Evolutionary conservation across 768 basidiomycete genomes (phyloP), one percentile per base, ranked within the genome.

Genomic region (Rhizopogon salebrosus): DNA sequence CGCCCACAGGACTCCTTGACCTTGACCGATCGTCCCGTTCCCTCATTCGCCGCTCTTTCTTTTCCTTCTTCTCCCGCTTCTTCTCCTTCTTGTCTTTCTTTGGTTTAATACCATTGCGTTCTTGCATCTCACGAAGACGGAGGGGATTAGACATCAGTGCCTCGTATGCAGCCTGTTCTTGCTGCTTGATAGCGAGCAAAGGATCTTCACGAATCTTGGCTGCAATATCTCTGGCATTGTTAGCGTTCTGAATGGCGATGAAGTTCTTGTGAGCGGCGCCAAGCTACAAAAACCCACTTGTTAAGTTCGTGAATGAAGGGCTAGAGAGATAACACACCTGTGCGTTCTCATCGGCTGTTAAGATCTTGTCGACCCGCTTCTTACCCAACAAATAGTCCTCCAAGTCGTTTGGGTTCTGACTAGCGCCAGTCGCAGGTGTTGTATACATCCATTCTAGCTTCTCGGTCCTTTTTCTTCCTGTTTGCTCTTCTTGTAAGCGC

Each of bases 381-480:
- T 98, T 98, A 23, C 97, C 97, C 27, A 99, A 78, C 1, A 99
- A 73, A 68, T 99, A 99, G 61, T 95, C 93, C 73, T 99, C 97
- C 59, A 98, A 70, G 56, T 98, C 95, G 60, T 93, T 95, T 29
- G 87, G 68, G 64, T 93, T 94, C 60, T 89, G 83, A 49, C 74
- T 87, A 55, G 78, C 86, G n/a, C 95, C 95, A 3, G 88, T 85
- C 1, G 93, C 92, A 4, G 97, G 97, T 1, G 95, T 97, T n/a
- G 95, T 77, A 73, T 98, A 99, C 92, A 99, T 95, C 97, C 97
- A 99, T 67, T 99, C 97, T 45, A 99, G 69, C 66, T 93, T 93
- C 71, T 98, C 95, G 48, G 87, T 83, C 58, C 91, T 76, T 72
- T 95, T 97, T 76, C 88, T 93, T 31, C 95, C 95, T 9, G 95